Evolutionary conservation across 768 basidiomycete species (phyloP).

Genomic region (Agrocybe praecox): DNA sequence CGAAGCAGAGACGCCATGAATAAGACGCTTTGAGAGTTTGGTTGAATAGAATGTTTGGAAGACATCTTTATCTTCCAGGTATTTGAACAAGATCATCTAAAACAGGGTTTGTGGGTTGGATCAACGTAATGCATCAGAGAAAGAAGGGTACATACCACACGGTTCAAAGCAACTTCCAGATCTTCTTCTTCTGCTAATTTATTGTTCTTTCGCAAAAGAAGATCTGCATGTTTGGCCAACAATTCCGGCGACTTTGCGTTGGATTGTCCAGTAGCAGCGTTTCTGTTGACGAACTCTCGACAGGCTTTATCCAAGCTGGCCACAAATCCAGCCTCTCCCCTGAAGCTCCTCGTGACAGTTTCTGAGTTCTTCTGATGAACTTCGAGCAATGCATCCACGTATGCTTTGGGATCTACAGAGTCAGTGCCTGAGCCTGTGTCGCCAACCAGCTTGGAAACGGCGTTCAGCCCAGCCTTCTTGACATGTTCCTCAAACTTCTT

Average conservation of each 20-base stretch:
- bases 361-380: constrained; percentile 93
- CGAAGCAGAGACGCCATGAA: constrained; percentile 88
- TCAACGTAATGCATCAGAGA: not conserved
- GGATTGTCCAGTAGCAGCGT: constrained; percentile 85
- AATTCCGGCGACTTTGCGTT: constrained; percentile 90
- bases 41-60: constrained; percentile 98
- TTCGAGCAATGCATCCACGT: constrained; percentile 89
- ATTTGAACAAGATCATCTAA: constrained; percentile 97
- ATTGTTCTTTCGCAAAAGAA: constrained; percentile 90
- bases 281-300: constrained; percentile 92
- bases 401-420: constrained; percentile 86
- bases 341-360: constrained; percentile 86
- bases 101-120: constrained; percentile 24
- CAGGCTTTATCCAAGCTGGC: constrained; percentile 95
- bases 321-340: constrained; percentile 91
- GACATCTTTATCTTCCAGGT: constrained; percentile 98
- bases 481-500: constrained; percentile 96
- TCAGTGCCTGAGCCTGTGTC: constrained; percentile 56
- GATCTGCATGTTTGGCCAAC: constrained; percentile 89
- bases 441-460: constrained; percentile 75
- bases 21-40: constrained; percentile 90
- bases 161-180: constrained; percentile 86
- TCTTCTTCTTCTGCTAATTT: constrained; percentile 93
- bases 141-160: constrained; percentile 62
- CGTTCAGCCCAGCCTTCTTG: constrained; percentile 83